These are phyloP conservation scores for Termitomyces sp. DNA, from an alignment of 768 basidiomycete genomes.

Conservation along the genomic window DNA sequence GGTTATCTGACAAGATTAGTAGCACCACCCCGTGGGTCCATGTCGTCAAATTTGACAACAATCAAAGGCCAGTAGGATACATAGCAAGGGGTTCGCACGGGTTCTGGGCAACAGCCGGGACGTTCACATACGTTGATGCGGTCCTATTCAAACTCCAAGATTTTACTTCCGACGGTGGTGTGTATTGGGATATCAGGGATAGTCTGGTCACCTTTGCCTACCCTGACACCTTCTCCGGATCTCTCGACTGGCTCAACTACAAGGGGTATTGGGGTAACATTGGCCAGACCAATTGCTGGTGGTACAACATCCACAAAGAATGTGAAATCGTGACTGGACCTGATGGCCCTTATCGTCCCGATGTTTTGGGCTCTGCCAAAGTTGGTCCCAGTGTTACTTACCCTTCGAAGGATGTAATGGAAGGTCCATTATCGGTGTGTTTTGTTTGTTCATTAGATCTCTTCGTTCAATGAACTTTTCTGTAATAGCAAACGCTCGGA, in stretches of 20 bases:
- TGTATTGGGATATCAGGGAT: conserved; percentile 14
- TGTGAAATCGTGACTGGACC: conserved; percentile 15
- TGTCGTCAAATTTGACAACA: conserved; percentile 15
- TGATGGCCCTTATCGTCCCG: conserved; percentile 12
- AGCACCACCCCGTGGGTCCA: conserved; percentile 16
- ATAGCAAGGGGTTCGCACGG: conserved; percentile 16
- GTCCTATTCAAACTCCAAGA: conserved; percentile 15
- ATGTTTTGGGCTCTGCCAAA: conserved; percentile 11
- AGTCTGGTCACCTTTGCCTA: conserved; percentile 10
- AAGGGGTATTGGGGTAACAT: conserved; percentile 16
- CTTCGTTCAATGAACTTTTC: not conserved
- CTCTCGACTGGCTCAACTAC: conserved; percentile 16
- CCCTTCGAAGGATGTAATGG: not conserved
- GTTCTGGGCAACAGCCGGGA: conserved; percentile 15
- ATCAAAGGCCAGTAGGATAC: conserved; percentile 16
- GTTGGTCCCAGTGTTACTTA: not conserved
- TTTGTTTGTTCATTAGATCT: not conserved
- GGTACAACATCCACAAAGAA: conserved; percentile 13
- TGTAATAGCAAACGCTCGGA: conserved; percentile 14
- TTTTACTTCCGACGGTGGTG: conserved; percentile 11
- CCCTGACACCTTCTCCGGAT: conserved; percentile 12
- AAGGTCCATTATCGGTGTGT: conserved; percentile 13
- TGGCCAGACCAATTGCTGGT: conserved; percentile 15
- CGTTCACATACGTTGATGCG: conserved; percentile 15
- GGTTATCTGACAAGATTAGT: not conserved